phyloP scores from a whole-genome alignment of 2,329 filamentous ascomycete species.

The Botryotinia globosa region DNA sequence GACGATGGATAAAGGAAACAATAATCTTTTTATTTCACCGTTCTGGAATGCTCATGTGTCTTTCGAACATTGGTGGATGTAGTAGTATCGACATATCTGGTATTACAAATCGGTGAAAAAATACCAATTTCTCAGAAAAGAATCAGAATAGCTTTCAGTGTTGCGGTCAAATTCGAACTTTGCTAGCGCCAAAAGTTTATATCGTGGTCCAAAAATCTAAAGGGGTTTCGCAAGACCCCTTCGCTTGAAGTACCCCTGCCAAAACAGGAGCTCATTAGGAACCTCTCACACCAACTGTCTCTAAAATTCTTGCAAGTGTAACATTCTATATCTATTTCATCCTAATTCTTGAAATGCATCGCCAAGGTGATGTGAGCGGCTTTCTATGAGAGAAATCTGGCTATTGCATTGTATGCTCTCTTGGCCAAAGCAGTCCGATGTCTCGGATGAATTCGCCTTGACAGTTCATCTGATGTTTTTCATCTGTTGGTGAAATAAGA shows the following conservation, averaged over 20 bases:
- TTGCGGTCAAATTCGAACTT: not conserved
- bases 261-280: not conserved
- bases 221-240: not conserved
- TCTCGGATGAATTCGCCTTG: not conserved
- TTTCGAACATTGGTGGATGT: not conserved
- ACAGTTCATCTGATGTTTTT: not conserved
- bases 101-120: not conserved
- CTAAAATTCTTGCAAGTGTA: not conserved
- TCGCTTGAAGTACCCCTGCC: not conserved
- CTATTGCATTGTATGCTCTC: not conserved
- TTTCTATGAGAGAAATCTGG: not conserved
- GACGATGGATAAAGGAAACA: not conserved
- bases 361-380: not conserved
- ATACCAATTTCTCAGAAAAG: not conserved
- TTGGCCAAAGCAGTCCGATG: not conserved
- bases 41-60: not conserved
- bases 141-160: slow-evolving; percentile 42
- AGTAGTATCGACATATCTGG: not conserved
- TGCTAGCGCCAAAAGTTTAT: not conserved
- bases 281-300: not conserved
- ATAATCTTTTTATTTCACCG: not conserved
- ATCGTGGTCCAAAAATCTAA: not conserved
- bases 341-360: not conserved
- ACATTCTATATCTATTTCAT: not conserved
- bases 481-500: not conserved